Evolutionary conservation across 225 moss, liverwort and hornwort species (phyloP), one percentile per base, ranked within the genome.

Genomic region (Marchantia polymorpha): DNA sequence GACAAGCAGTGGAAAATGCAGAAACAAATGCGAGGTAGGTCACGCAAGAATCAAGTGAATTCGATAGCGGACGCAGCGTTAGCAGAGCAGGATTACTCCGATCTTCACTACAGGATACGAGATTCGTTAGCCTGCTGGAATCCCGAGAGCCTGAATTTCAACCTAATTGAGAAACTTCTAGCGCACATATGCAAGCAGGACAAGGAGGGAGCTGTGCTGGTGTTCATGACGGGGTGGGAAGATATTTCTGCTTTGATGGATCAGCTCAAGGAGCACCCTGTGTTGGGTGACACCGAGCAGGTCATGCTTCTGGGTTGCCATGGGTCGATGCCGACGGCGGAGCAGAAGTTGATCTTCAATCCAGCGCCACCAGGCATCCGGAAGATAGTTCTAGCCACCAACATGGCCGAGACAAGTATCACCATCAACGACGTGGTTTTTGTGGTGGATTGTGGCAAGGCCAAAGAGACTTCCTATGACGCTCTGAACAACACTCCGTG

Each of bases 331-430:
- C 91, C 87, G 30, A 95, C 99, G 64, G 89, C 91, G 10, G 99
- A 99, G 77, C 99, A 99, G 75, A 95, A 86, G 77, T 88, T 99
- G 60, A 99, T 99, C 60, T 99, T 99, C 66, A 90, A 83, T 69
- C 88, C 82, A 30, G 89, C 99, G n/a, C 92, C 92, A 78, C 78
- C 87, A 60, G 95, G 95, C 66, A 84, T 95, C 19, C 90, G 99
- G 49, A 99, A 99, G 88, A 93, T 99, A 78, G 99, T 99, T 27
- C 83, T 99, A 81, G 95, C 99, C 79, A 99, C 99, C 26, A 99
- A 99, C 80, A 99, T 99, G 99, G 99, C 99, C 63, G 99, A 99
- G 87, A 99, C 99, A 47, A 99, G 99, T 81, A 99, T 99, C 73
- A 99, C 99, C 12, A 95, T 99, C 29, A 91, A 93, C 55, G 99